Base-by-base conservation (phyloP, 176 grass and related monocot species). In the Themeda triandra region DNA sequence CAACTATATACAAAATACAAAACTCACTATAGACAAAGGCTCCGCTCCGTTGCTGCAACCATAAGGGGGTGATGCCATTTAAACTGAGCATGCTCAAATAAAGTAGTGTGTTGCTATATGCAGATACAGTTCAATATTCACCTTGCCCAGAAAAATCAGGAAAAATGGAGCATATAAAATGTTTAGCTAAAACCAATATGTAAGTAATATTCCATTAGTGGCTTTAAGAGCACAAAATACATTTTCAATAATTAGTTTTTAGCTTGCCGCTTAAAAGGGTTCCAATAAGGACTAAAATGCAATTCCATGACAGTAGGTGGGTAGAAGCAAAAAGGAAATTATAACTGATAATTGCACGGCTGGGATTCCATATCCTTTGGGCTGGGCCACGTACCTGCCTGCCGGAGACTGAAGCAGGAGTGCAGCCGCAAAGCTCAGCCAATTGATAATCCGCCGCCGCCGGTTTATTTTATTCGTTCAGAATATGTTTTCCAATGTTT, bases 271-370 rank as follows among this genome's bases (percentile, higher is more conserved):
- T 74, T 32, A 4, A 19, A 27, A 19, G 27, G 14, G 10, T 27
- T 10, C 8, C 0, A 41, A 13, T 3, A 3, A 46, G 33, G 49
- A 32, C 24, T 17, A 0, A 3, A 2, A 30, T 79, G 29, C 2
- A 73, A 76, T 60, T 76, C 2, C 5, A 33, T 23, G 15, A 2
- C 11, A 51, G 7, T 10, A 2, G 3, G 31, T 10, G 51, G 10
- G 4, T n/a, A 29, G 1, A 11, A 10, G 1, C 2, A 6, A 17
- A 35, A 76, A 2, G 5, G 3, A 2, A 13, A 2, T 13, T 35
- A 30, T 8, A 27, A 21, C 11, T 3, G 31, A 77, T 63, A 40
- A 56, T 74, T 84, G 81, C 75, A 88, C 81, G 78, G 78, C 13
- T 49, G 63, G 66, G 74, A 46, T 56, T 67, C 54, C 4, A 68